Evolutionary conservation across 257 asterid species (phyloP).

Genomic region (Plectranthus barbatus): DNA sequence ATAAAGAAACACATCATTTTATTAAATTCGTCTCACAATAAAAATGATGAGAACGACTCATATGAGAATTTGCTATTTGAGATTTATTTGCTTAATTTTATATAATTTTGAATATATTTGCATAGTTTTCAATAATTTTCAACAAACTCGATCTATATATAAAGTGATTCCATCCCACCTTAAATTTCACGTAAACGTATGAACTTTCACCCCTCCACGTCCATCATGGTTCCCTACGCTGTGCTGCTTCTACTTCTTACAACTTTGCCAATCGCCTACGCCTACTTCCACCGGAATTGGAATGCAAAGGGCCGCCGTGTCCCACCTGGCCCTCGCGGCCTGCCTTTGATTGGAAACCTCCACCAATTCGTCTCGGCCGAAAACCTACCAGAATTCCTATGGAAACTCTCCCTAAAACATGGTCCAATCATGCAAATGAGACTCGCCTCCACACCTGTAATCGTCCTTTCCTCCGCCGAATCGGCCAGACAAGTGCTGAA

Average conservation of each 20-base stretch:
- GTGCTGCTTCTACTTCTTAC: neutral
- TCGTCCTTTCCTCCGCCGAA: neutral
- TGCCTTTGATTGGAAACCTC: slow-evolving; percentile 8
- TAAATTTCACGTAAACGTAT: too few species aligned
- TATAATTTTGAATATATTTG: too few species aligned
- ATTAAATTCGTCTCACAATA: too few species aligned
- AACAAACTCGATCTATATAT: too few species aligned
- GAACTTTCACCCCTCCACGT: too few species aligned
- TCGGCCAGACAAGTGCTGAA: neutral
- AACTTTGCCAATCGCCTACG: neutral
- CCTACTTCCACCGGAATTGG: neutral
- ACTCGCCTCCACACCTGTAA: neutral
- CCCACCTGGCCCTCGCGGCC: neutral
- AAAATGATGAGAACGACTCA: too few species aligned
- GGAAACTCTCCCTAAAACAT: neutral
- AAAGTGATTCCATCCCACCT: too few species aligned
- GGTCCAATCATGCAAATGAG: slow-evolving; percentile 1
- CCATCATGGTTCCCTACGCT: neutral
- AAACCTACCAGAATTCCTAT: neutral
- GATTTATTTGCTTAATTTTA: too few species aligned
- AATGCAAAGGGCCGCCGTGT: neutral
- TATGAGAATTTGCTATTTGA: too few species aligned
- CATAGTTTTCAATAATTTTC: too few species aligned
- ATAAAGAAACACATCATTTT: too few species aligned
- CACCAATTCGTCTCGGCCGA: neutral